These are phyloP conservation scores for Solanum etuberosum DNA, from an alignment of 257 asterid genomes.

Conservation along the genomic window DNA sequence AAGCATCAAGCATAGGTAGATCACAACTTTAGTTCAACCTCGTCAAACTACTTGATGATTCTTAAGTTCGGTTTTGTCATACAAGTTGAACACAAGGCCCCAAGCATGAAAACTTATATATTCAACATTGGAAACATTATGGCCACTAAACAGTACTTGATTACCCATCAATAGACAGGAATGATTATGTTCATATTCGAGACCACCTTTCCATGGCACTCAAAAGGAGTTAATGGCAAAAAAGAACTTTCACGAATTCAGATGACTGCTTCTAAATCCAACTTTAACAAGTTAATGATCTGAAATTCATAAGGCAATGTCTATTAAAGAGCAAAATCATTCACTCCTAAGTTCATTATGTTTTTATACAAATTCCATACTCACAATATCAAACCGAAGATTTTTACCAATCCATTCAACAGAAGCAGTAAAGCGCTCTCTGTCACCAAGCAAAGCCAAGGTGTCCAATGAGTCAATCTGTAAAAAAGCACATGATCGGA, in stretches of 20 bases:
- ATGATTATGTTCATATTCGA: background rate
- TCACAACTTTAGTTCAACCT: background rate
- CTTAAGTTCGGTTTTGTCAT: background rate
- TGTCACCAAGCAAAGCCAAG: conserved; percentile 91
- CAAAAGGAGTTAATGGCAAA: background rate
- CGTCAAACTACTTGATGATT: background rate
- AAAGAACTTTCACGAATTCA: background rate
- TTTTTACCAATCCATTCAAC: conserved; percentile 99
- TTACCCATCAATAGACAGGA: background rate
- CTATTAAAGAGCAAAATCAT: background rate
- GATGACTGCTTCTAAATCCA: background rate
- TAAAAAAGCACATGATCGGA: background rate
- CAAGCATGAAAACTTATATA: background rate
- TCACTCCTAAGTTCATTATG: background rate
- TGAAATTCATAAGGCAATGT: background rate
- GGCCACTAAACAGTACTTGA: background rate
- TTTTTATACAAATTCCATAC: conserved; percentile 32
- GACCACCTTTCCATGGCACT: background rate
- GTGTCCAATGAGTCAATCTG: conserved; percentile 97
- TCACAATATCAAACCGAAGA: conserved; percentile 98
- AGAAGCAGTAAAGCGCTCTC: conserved; percentile 60
- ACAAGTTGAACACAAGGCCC: background rate
- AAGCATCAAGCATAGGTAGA: background rate
- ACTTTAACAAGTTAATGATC: background rate
- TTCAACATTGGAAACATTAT: background rate